Evolutionary conservation across 2,329 filamentous ascomycete species (phyloP), one percentile per base, ranked within the genome.

Genomic region (Hypoxylon sp.): DNA sequence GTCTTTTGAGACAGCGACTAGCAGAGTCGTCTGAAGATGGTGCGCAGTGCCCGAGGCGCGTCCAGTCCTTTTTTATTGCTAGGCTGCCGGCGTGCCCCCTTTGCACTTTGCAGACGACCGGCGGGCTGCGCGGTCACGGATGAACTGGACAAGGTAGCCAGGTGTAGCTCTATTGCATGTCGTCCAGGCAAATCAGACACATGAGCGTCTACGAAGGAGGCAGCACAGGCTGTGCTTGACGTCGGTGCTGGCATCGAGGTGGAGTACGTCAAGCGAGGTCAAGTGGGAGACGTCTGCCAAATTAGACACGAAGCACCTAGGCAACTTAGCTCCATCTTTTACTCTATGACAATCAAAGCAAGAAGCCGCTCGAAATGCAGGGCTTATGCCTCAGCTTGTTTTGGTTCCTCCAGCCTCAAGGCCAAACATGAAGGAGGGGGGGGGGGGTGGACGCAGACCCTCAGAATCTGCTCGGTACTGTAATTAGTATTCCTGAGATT

Each of bases 321-420:
- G 52, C 56, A 59, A 61, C 55, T 55, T 48, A 58, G 54, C 52
- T 58, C 49, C 61, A 58, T 58, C 52, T 57, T 60, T 59, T 60
- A 48, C 41, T 58, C 48, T 49, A 52, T 64, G 56, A 67, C 66
- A 71, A 68, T 66, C 66, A 69, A 71, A 55, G 72, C 70, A 74
- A 68, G 69, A 62, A 72, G 69, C 72, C 73, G 70, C 56, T 62
- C 62, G 52, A 69, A 60, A 67, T 69, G 62, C 68, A 72, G 68
- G 62, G 58, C 67, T 60, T 55, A 66, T 65, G 64, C 64, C 63
- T 69, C 64, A 63, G 56, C 55, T 58, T 69, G 63, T 67, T 67
- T 67, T 65, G 64, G 61, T 55, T 62, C 15, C 45, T 56, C 58
- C 59, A 64, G 54, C 56, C 61, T 61, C 60, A 57, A 46, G 58